Conservation (phyloP, 208 protist species). For the Trypanosoma theileri region DNA sequence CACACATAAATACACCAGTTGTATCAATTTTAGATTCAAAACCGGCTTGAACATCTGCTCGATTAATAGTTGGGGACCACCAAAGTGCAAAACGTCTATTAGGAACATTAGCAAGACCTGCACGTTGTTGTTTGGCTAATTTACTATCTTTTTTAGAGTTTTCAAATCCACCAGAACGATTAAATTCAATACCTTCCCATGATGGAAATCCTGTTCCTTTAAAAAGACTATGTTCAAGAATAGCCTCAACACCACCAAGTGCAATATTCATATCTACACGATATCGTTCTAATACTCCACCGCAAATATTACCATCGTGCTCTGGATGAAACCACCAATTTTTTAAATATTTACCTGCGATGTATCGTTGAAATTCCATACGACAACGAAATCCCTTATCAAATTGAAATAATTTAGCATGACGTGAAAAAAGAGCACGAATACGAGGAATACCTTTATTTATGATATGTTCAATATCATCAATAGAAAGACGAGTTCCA, state of each 20-base stretch:
- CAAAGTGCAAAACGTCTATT: conserved; percentile 99
- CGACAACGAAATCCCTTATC: conserved; percentile 99
- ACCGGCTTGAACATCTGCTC: conserved; percentile 99
- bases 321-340: conserved; percentile 99
- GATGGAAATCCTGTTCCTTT: conserved; percentile 99
- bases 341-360: conserved; percentile 97
- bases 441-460: conserved; percentile 99
- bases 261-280: conserved; percentile 99
- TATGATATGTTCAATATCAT: conserved; percentile 99
- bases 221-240: conserved; percentile 99
- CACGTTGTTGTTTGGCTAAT: conserved; percentile 99
- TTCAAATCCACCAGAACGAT: conserved; percentile 98
- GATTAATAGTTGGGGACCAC: conserved; percentile 99
- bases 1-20: conserved; percentile 99
- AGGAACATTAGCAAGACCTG: conserved; percentile 99
- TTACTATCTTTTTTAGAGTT: conserved; percentile 99
- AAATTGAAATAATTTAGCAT: conserved; percentile 99
- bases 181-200: conserved; percentile 99
- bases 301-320: conserved; percentile 99
- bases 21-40: conserved; percentile 99
- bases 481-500: conserved; percentile 97
- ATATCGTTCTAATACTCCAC: conserved; percentile 99
- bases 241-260: conserved; percentile 99
- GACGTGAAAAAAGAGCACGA: conserved; percentile 99
- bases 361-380: conserved; percentile 99